A percentile compares a stretch with the other conserved stretches of the same genome.
Conservation (phyloP, 108 stramenopile genomes). For the Asterionellopsis glacialis region DNA sequence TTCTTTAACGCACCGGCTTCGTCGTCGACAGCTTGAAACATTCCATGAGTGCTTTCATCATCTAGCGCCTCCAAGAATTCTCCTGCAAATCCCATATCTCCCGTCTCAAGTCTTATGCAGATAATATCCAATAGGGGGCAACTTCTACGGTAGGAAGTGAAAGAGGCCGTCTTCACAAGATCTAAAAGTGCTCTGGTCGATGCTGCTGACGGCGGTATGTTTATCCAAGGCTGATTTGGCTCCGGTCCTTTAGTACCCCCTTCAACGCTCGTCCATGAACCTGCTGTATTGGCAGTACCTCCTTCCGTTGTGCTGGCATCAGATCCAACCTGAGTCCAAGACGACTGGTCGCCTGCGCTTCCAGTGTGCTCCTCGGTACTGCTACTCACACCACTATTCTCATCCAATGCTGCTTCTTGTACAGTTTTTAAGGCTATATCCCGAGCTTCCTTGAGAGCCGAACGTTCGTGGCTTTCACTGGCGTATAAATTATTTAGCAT, state of each 20-base stretch:
- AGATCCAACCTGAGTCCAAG: background rate
- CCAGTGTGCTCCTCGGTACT: too few species aligned
- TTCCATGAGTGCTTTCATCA: constrained; percentile 36
- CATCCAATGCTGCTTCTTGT: constrained; percentile 4
- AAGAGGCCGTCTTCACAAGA: constrained; percentile 16
- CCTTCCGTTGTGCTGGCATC: background rate
- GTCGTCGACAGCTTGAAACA: constrained; percentile 25
- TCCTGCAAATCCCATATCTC: constrained; percentile 37
- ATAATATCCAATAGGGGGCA: constrained; percentile 43
- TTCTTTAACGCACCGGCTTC: constrained; percentile 62
- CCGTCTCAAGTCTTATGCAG: constrained; percentile 33
- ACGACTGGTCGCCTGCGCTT: background rate
- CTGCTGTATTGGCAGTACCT: background rate
- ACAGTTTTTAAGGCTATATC: constrained; percentile 20
- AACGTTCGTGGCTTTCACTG: constrained; percentile 48
- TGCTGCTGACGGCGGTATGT: constrained; percentile 11
- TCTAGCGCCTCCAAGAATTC: constrained; percentile 69
- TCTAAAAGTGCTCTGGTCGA: constrained; percentile 29
- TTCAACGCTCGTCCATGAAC: background rate
- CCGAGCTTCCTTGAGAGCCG: constrained; percentile 37
- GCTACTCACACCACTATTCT: background rate
- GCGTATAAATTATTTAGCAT: constrained; percentile 52
- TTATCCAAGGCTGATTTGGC: too few species aligned
- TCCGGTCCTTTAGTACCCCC: too few species aligned
- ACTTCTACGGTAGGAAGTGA: constrained; percentile 26